Evolutionary conservation across 176 grass and related monocot species (phyloP), one percentile per base, ranked within the genome.

Genomic region (Zea luxurians): DNA sequence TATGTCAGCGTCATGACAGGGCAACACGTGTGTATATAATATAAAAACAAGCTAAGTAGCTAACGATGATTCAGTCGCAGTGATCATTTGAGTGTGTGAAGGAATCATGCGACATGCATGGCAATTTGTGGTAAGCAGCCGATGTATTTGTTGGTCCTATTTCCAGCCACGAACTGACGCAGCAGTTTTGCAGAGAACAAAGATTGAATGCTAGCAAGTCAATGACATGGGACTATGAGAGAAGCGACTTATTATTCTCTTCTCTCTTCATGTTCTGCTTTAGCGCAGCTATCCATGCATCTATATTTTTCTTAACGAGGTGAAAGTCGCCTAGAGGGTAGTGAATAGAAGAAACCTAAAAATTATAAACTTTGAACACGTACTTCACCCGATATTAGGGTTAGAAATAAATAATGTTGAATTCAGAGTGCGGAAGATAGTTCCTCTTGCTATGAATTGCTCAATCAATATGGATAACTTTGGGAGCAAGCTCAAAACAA

Each of bases 21-120:
- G 35, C 2, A 8, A 53, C 70, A 53, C 7, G 34, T 65, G 13
- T 8, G 20, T 47, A 37, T 47, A 37, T 13, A 2, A 27, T 27
- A 16, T 21, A 50, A 17, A 55, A 54, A 37, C 47, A 12, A 37
- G 69, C 7, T 37, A 17, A 53, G 27, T 27, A 27, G 27, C 27
- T 27, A 27, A 27, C 27, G 27, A 9, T 15, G 48, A 38, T 17
- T 54, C 35, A 72, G 37, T 64, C 76, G 20, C 61, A 12, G 63
- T 3, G 3, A 47, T 13, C 34, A 43, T 69, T 74, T 64, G 34
- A 35, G 38, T 8, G 38, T 48, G 73, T n/a, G 58, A 82, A 60
- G 43, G 84, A 50, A 80, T 78, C 65, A 68, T 44, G 54, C 20
- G 66, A 77, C 44, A 62, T 75, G 62, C 50, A 59, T 62, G 64